Conservation (phyloP, 2,329 filamentous ascomycete genomes). For the Westerdykella sp. region DNA sequence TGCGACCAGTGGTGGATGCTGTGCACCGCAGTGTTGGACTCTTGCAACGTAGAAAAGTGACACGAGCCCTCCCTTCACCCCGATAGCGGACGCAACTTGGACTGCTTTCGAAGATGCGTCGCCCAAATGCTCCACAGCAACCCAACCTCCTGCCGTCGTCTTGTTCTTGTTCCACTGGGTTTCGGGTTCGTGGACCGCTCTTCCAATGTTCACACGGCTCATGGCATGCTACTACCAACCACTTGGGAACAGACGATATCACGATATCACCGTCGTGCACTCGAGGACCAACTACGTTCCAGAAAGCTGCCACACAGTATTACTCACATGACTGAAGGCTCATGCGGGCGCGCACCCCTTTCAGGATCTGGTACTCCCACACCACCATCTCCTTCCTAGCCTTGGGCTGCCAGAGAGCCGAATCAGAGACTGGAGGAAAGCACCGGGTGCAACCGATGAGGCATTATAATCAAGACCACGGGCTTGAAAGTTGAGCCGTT, state of each 20-base stretch:
- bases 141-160: background rate
- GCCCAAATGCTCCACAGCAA: background rate
- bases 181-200: conserved; percentile 7
- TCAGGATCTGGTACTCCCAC: conserved; percentile 18
- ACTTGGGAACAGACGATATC: conserved; percentile 14
- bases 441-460: conserved; percentile 16
- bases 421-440: conserved; percentile 27
- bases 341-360: conserved; percentile 23
- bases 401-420: conserved; percentile 16
- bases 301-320: conserved; percentile 19
- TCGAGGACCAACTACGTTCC: conserved; percentile 23
- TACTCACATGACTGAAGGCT: conserved; percentile 31
- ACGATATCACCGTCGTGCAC: conserved; percentile 24
- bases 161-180: conserved; percentile 1
- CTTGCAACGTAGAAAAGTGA: background rate
- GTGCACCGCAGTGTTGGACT: too few relatives aligned
- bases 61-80: background rate
- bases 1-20: too few relatives aligned
- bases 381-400: conserved; percentile 16
- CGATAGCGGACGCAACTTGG: conserved; percentile 10
- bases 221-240: conserved; percentile 12
- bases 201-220: conserved; percentile 25
- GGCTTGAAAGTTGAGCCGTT: conserved; percentile 9
- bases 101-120: conserved; percentile 11
- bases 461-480: conserved; percentile 14